Base-by-base conservation (phyloP, 345 rosid genomes). In the Hevea brasiliensis region DNA sequence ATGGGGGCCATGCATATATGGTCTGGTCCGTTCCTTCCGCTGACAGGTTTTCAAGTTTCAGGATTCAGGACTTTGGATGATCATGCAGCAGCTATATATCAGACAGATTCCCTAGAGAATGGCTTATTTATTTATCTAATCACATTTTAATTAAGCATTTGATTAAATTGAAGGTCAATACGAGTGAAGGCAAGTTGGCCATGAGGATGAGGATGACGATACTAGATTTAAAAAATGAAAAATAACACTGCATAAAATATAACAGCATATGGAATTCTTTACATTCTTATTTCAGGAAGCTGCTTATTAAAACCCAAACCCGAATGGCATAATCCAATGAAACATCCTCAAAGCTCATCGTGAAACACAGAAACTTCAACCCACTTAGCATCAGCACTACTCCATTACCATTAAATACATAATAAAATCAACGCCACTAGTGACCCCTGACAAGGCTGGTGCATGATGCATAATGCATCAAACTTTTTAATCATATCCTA, bases 371-470 rank as follows among this genome's bases (percentile, higher is more conserved):
- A 23, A 68, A 68, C 66, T 21, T 63, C 76, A 71, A 74, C 75
- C 54, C 29, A 35, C 20, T 48, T 20, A 23, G 20, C 23, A 20
- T 35, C 72, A 60, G 61, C 63, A 24, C 21, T 35, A 70, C 27
- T 67, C 72, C 65, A 64, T 72, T 65, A 57, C 27, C 65, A 68
- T 68, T 61, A 21, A 41, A 14, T 55, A 67, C 79, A 45, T 68
- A 20, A 51, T 24, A 67, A 74, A 59, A 45, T 71, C 61, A 67
- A 51, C 17, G 65, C 54, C 64, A 68, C 55, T 57, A 68, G 63
- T 73, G 78, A 72, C 13, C 71, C 55, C 44, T 77, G 77, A 80
- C 41, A 74, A 65, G 42, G 65, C 27, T 48, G 61, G 61, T 54
- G 65, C 57, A 47, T 48, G 58, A 42, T 35, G 24, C 47, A 61